Conservation (phyloP, 139 green algal genomes). For the Chlorella sp. region DNA sequence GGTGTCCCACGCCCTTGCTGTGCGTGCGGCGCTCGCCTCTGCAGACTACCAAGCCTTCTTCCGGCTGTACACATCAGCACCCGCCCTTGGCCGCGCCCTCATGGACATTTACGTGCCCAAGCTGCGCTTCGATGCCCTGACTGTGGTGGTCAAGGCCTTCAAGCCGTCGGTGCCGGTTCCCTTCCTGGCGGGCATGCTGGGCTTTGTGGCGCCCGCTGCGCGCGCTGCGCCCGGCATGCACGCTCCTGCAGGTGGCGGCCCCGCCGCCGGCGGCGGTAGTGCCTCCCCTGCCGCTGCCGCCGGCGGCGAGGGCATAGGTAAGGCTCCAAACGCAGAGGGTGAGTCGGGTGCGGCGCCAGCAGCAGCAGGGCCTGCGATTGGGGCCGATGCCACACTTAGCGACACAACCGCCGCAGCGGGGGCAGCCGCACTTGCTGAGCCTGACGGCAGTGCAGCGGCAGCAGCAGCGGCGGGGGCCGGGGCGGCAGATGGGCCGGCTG, state of each 20-base stretch:
- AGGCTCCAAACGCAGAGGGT: background rate
- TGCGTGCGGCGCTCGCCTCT: constrained; percentile 50
- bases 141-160: constrained; percentile 60
- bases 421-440: background rate
- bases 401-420: background rate
- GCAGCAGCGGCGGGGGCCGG: background rate
- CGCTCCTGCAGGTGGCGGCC: background rate
- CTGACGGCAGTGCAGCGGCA: background rate
- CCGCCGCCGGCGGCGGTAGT: background rate
- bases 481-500: background rate
- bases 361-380: no score
- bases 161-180: constrained; percentile 61
- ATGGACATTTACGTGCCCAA: constrained; percentile 69
- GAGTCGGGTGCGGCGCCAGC: no score
- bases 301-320: constrained; percentile 6
- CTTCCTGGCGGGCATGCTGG: constrained; percentile 60
- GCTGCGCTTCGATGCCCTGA: constrained; percentile 66
- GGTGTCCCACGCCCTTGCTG: constrained; percentile 68
- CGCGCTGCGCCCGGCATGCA: no score
- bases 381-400: background rate
- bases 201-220: constrained; percentile 54
- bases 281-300: background rate
- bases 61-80: constrained; percentile 68
- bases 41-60: constrained; percentile 71
- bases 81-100: constrained; percentile 71